phyloP scores from a whole-genome alignment of 192 early-diverging fungal genomes.

The Coemansia sp. region DNA sequence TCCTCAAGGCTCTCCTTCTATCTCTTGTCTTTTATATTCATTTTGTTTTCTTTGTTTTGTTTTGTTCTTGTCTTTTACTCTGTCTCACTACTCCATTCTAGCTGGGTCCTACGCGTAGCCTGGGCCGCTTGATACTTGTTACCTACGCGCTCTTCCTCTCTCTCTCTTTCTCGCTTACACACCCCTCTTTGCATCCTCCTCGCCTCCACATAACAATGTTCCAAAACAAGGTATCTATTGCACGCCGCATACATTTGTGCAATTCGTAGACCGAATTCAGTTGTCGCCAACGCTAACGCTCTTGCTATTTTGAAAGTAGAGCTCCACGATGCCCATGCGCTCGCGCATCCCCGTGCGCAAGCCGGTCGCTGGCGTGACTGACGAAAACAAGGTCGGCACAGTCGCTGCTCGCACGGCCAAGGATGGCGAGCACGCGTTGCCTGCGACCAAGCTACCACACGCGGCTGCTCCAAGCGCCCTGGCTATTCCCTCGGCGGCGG shows the following conservation, averaged over 20 bases:
- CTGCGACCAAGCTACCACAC: conserved; percentile 15
- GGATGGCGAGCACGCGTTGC: conserved; percentile 16
- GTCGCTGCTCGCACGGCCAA: conserved; percentile 8
- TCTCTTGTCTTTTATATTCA: background rate
- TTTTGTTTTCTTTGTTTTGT: conserved; percentile 11
- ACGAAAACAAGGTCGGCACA: conserved; percentile 43
- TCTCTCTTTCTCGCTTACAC: background rate
- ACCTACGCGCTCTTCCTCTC: background rate
- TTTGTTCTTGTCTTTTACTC: conserved; percentile 4
- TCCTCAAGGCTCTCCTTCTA: background rate
- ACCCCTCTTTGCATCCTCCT: background rate
- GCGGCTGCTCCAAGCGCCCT: background rate
- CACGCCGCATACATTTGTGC: background rate
- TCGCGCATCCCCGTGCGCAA: conserved; percentile 48
- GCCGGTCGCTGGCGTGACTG: conserved; percentile 19
- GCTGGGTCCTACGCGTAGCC: too few relatives aligned
- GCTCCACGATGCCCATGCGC: conserved; percentile 41
- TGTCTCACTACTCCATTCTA: too few relatives aligned
- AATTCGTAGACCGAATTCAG: conserved; percentile 3
- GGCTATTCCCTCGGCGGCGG: background rate
- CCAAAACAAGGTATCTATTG: conserved; percentile 48
- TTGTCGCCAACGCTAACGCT: background rate
- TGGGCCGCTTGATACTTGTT: background rate
- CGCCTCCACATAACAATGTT: conserved; percentile 23
- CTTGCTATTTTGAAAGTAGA: conserved; percentile 2